These are phyloP conservation scores for Kuraishia borneana DNA, from an alignment of 805 yeast genomes.

Conservation along the genomic window DNA sequence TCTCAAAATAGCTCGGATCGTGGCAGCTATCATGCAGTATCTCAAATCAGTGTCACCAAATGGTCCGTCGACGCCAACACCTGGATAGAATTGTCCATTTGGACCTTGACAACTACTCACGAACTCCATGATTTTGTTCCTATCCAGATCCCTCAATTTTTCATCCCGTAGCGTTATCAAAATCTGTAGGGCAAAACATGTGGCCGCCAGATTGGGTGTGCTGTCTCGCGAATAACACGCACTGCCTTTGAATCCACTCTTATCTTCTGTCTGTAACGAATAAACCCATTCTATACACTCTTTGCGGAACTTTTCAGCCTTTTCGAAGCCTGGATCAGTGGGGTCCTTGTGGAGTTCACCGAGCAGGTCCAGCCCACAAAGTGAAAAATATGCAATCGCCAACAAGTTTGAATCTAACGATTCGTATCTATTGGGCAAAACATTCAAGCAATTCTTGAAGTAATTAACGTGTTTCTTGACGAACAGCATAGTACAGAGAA, in stretches of 20 bases:
- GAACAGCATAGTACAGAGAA: too few relatives aligned
- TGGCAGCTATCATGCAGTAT: conserved; percentile 61
- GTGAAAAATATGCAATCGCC: conserved; percentile 59
- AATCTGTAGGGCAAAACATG: conserved; percentile 61
- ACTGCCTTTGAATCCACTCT: conserved; percentile 50
- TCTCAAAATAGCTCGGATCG: conserved; percentile 43
- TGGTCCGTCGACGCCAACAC: conserved; percentile 23
- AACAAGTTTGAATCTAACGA: conserved; percentile 59
- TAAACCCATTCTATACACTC: conserved; percentile 32
- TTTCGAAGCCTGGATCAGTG: conserved; percentile 1
- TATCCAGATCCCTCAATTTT: conserved; percentile 25
- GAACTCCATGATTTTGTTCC: conserved; percentile 35
- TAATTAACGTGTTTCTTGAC: conserved; percentile 14
- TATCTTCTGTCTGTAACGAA: conserved; percentile 26
- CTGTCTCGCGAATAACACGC: conserved; percentile 22
- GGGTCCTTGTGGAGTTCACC: conserved; percentile 11
- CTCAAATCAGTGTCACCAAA: conserved; percentile 63
- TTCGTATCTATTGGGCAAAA: conserved; percentile 37
- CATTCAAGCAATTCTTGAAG: conserved; percentile 17
- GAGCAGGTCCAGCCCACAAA: conserved; percentile 47
- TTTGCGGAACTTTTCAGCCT: conserved; percentile 15
- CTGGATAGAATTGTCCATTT: conserved; percentile 47
- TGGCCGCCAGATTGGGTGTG: conserved; percentile 54
- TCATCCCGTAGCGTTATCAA: conserved; percentile 40
- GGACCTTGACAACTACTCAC: conserved; percentile 49